Evolutionary conservation across 2,329 filamentous ascomycete genomes (phyloP).

Genomic region (Colletotrichum agaves): DNA sequence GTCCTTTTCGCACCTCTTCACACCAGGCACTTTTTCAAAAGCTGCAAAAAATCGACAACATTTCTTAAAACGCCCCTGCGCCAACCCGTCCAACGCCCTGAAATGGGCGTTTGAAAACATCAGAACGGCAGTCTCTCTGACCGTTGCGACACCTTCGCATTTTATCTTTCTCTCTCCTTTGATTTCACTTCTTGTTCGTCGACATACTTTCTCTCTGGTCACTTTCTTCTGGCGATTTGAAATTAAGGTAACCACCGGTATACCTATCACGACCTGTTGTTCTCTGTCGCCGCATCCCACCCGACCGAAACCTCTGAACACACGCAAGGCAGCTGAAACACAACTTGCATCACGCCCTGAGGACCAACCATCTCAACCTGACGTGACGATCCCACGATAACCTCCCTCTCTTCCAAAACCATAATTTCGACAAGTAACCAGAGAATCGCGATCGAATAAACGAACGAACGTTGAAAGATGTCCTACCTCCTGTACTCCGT

Average conservation of each 20-base stretch:
- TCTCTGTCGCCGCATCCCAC: too few species aligned
- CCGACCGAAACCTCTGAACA: too few species aligned
- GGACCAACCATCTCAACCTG: not conserved
- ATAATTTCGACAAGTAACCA: too few species aligned
- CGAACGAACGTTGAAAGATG: slow-evolving; percentile 61
- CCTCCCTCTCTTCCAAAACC: not conserved
- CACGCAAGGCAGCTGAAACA: not conserved
- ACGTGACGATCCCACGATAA: not conserved
- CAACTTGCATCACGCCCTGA: not conserved
- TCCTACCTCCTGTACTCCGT: slow-evolving; percentile 83
- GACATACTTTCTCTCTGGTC: not conserved
- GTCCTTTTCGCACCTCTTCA: not conserved
- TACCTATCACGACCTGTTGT: too few species aligned
- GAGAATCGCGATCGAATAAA: too few species aligned
- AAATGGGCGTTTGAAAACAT: slow-evolving; percentile 25
- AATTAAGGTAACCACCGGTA: not conserved
- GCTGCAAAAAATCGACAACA: not conserved
- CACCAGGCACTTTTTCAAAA: not conserved
- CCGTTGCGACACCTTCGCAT: not conserved
- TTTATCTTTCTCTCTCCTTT: not conserved
- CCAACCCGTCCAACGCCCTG: slow-evolving; percentile 5
- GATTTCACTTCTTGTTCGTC: not conserved
- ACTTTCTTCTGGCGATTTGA: not conserved
- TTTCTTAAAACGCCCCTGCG: not conserved
- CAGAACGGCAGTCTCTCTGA: slow-evolving; percentile 19